Base-by-base conservation (phyloP, 2,329 filamentous ascomycete genomes). In the Fusarium torreyae region DNA sequence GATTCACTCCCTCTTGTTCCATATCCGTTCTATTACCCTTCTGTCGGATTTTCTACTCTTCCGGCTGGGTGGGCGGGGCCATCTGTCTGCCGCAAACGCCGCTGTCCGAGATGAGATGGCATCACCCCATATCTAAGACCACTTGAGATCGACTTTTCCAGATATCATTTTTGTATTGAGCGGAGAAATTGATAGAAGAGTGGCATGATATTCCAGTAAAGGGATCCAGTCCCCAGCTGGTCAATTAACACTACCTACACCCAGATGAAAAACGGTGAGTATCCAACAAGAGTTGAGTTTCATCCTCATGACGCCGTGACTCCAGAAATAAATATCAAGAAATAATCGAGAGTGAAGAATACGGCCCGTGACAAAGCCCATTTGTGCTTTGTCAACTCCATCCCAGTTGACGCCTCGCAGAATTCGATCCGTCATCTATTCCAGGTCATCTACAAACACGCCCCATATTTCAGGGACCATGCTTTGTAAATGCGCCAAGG, bases 211-310 rank as follows among this genome's bases (percentile, higher is more conserved):
- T 22, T 39, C 18, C 33, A 24, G 34, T 39, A 36, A 49, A 44
- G 50, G 45, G 52, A 51, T 33, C 45, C 28, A 34, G 46, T 22
- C 42, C 51, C 26, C 34, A 24, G 13, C 39, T 45, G 33, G 17
- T 24, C 39, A 58, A 57, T 51, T 56, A n/a, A n/a, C n/a, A 52
- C 17, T 15, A 7, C 28, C 28, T 31, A 11, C 11, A 13, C 26
- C 26, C 26, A 46, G 28, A 22, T 5, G 15, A 54, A 49, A 54
- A 66, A 42, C 64, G 49, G 53, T 44, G 59, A 56, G 42, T 66
- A 57, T 70, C 53, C 62, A n/a, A 53, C 28, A 56, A 55, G 68
- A 71, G 68, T 70, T 26, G 63, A 66, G 69, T 69, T 71, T 61
- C 58, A 40, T 46, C 36, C 59, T 31, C 54, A 18, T 20, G 45